Evolutionary conservation across 2,329 filamentous ascomycete species (phyloP).

Genomic region (Dactylellina sp.): DNA sequence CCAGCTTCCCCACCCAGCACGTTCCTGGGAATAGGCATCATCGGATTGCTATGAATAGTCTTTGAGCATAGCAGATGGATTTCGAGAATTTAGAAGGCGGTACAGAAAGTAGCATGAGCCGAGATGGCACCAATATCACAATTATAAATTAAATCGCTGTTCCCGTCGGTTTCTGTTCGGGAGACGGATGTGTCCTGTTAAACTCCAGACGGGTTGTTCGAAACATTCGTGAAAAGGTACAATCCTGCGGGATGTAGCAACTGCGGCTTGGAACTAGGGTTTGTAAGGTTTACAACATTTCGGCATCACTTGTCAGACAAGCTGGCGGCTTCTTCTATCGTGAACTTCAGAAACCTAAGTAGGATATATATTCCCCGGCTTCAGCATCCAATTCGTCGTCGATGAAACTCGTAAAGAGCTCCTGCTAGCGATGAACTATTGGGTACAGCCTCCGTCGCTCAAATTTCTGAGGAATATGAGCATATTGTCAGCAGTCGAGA

Average conservation of each 20-base stretch:
- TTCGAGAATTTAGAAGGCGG: no score
- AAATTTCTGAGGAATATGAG: neutral
- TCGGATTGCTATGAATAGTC: constrained; percentile 50
- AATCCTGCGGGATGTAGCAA: constrained; percentile 33
- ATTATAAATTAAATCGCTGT: no score
- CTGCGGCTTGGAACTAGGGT: constrained; percentile 48
- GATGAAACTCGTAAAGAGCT: no score
- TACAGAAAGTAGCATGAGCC: no score
- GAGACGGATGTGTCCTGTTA: constrained; percentile 4
- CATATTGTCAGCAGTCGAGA: neutral
- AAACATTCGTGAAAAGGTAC: constrained; percentile 21
- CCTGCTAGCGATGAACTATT: neutral
- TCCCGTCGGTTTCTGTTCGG: no score
- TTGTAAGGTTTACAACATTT: constrained; percentile 1
- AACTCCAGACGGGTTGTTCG: constrained; percentile 19
- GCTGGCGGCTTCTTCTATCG: neutral
- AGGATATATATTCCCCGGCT: no score
- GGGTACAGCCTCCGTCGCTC: neutral
- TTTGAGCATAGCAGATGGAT: neutral
- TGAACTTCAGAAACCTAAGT: no score
- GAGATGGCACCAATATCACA: no score
- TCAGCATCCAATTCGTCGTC: no score
- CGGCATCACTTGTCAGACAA: neutral
- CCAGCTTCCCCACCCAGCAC: constrained; percentile 20
- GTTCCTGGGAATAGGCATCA: constrained; percentile 38